Conservation (phyloP, 75 land plant genomes). For the Chamaecyparis obtusa region DNA sequence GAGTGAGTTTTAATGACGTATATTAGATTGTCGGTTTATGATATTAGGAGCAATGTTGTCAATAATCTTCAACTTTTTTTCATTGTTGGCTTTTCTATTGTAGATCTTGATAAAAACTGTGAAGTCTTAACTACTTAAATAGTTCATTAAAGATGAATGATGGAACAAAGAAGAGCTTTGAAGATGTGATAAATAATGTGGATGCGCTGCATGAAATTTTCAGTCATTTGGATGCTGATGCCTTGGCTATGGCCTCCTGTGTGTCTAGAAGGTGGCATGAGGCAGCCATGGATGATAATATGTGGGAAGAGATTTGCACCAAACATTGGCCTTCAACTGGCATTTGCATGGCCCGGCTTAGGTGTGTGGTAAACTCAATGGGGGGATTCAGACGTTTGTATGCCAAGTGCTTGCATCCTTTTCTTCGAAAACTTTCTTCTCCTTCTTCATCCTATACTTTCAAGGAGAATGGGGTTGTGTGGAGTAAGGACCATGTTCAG, state of each 20-base stretch:
- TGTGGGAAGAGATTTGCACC: background rate
- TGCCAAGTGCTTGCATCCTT: background rate
- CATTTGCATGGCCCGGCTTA: background rate
- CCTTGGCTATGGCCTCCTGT: background rate
- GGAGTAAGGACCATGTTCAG: constrained; percentile 34
- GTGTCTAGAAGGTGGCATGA: background rate
- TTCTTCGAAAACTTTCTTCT: background rate
- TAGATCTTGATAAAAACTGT: too few relatives aligned
- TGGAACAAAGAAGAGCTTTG: too few relatives aligned
- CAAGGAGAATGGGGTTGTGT: background rate
- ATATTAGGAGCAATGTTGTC: too few relatives aligned
- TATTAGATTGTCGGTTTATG: too few relatives aligned
- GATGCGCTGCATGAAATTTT: background rate
- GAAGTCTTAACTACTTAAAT: too few relatives aligned
- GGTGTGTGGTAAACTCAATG: background rate
- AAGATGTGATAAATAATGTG: background rate
- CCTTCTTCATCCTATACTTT: background rate
- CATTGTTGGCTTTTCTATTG: too few relatives aligned
- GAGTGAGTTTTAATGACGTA: too few relatives aligned
- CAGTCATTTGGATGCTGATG: background rate
- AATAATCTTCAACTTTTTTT: too few relatives aligned
- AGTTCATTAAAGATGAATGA: too few relatives aligned
- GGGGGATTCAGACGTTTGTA: constrained; percentile 4
- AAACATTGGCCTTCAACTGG: background rate
- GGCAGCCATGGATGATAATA: background rate